Percentiles rank a stretch among this genome's conserved stretches.
phyloP scores from a whole-genome alignment of 148 eudicot species.

The Arbutus unedo region DNA sequence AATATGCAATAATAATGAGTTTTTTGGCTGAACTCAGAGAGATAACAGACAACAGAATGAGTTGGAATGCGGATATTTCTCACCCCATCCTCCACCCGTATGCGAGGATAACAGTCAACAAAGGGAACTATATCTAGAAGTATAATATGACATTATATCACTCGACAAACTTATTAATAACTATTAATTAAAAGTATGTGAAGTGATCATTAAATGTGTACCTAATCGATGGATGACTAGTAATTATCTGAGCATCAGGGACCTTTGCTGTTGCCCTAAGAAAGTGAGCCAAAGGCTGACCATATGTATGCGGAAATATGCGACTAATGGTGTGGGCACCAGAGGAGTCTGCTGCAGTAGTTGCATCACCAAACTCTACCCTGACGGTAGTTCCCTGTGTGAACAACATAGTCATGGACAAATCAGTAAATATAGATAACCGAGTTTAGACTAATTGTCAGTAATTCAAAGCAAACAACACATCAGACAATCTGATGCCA shows the following conservation, averaged over 20 bases:
- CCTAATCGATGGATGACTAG: constrained; percentile 85
- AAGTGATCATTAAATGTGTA: constrained; percentile 22
- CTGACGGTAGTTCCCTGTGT: constrained; percentile 88
- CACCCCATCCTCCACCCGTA: neutral
- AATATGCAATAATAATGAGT: neutral
- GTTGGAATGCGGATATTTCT: neutral
- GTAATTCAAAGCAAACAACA: neutral
- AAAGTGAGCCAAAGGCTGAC: constrained; percentile 91
- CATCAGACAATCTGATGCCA: neutral
- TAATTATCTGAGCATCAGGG: constrained; percentile 84
- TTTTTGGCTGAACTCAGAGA: neutral
- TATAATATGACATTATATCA: neutral
- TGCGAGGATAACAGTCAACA: neutral
- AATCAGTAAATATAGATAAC: neutral
- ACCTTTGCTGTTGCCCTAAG: constrained; percentile 83
- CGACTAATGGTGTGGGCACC: constrained; percentile 77
- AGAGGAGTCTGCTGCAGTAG: constrained; percentile 66
- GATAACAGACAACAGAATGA: neutral
- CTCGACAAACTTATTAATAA: neutral
- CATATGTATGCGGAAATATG: constrained; percentile 79
- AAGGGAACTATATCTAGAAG: neutral
- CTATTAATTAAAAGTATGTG: neutral
- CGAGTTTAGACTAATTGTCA: neutral
- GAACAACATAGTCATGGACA: neutral
- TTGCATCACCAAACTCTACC: constrained; percentile 80